Evolutionary conservation across 2,329 filamentous ascomycete species (phyloP), one percentile per base, ranked within the genome.

Genomic region (Coleophoma crateriformis): DNA sequence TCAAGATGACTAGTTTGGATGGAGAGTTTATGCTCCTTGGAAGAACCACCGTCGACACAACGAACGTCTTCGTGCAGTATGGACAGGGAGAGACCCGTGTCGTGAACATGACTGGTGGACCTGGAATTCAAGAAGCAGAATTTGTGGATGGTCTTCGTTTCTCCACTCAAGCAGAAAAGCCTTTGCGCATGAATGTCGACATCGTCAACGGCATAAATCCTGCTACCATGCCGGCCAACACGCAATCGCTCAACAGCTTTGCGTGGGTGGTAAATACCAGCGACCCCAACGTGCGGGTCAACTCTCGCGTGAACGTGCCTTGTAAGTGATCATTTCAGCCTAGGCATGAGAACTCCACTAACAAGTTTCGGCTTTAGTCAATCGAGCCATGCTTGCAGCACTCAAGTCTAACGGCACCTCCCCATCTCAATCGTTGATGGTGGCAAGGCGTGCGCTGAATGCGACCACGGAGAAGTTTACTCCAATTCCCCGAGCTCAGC

Each of bases 21-120:
- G 63, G 63, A 13, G 63, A 66, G 39, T 64, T 62, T 34, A 59
- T 62, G 49, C 55, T 65, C 0, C 52, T 66, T 7, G 63, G 62
- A 3, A 50, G 63, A 32, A 55, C 53, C 14, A 54, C 51, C 0
- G 33, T 47, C 3, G 62, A 65, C 33, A 53, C 40, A 4, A 45
- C 55, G 3, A 62, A 65, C 20, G 58, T 63, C 15, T 66, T 65
- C 50, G 51, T 65, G 3, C 60, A 64, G 34, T 64, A 63, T 39
- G 63, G 63, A 1, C 52, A 58, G n/a, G 62, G 63, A 2, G 53
- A 53, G 3, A 61, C 58, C 0, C 50, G 58, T 8, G 63, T 60
- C 6, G 61, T 60, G 3, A 62, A 60, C 47, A 27, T 64, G 5
- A 61, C 60, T 8, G 54, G 50, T 14, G 59, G 61, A 6, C 17